Percentiles rank a stretch among this genome's conserved stretches.
Evolutionary conservation across 768 basidiomycete species (phyloP).

Genomic region (Pleurotus tuoliensis): DNA sequence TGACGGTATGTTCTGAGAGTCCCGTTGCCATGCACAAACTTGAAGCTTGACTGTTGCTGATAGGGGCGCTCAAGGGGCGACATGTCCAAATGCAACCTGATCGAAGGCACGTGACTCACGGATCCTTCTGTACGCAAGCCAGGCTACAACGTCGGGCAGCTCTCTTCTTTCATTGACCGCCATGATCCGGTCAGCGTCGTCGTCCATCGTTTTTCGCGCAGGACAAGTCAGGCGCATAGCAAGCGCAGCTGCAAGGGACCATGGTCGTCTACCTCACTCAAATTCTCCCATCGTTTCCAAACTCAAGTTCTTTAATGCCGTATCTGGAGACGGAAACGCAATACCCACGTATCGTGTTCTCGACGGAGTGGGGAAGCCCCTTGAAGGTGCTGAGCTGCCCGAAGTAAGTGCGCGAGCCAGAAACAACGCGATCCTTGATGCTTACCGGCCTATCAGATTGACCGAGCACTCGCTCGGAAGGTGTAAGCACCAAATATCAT

Average conservation of each 20-base stretch:
- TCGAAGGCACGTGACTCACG: neutral
- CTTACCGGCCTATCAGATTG: conserved; percentile 43
- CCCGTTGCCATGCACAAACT: conserved; percentile 1
- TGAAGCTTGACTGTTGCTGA: too few species aligned
- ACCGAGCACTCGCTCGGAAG: conserved; percentile 59
- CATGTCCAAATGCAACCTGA: neutral
- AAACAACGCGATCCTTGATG: neutral
- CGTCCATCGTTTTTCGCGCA: conserved; percentile 13
- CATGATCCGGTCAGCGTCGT: conserved; percentile 32
- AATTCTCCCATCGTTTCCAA: conserved; percentile 63
- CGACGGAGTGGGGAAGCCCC: conserved; percentile 70
- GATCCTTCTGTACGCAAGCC: conserved; percentile 2
- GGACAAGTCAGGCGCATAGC: conserved; percentile 13
- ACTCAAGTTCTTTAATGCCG: conserved; percentile 78
- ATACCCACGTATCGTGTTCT: conserved; percentile 88
- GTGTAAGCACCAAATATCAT: conserved; percentile 35
- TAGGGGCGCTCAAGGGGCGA: neutral
- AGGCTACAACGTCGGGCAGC: neutral
- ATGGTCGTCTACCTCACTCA: conserved; percentile 35
- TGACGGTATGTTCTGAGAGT: neutral
- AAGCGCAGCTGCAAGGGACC: conserved; percentile 5
- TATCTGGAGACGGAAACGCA: conserved; percentile 51
- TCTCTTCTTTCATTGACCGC: conserved; percentile 13
- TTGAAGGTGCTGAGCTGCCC: conserved; percentile 73
- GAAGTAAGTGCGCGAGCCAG: conserved; percentile 44